These are phyloP conservation scores for Penicillium sp. DNA, from an alignment of 2,329 filamentous ascomycete genomes.

Conservation along the genomic window DNA sequence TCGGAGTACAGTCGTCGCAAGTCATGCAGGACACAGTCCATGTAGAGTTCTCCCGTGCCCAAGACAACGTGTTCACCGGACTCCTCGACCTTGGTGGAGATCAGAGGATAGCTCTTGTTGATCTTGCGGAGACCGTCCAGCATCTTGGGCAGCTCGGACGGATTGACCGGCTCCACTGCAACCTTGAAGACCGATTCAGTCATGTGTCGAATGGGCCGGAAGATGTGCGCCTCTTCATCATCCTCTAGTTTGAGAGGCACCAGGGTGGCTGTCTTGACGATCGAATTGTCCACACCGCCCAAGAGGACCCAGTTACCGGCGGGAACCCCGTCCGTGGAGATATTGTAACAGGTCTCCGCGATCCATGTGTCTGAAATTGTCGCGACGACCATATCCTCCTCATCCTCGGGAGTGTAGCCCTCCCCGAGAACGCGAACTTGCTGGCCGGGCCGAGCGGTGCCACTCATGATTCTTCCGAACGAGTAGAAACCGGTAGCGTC, in stretches of 20 bases:
- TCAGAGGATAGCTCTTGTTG: conserved; percentile 95
- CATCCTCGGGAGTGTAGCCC: conserved; percentile 92
- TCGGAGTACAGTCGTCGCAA: conserved; percentile 90
- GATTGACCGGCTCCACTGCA: conserved; percentile 96
- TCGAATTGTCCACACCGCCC: conserved; percentile 91
- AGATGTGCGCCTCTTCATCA: conserved; percentile 91
- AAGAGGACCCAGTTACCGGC: conserved; percentile 93
- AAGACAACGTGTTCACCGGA: conserved; percentile 94
- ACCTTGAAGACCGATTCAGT: conserved; percentile 98
- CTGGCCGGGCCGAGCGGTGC: conserved; percentile 76
- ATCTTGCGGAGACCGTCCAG: conserved; percentile 92
- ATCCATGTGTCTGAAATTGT: conserved; percentile 86
- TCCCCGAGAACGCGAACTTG: conserved; percentile 91
- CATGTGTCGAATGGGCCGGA: conserved; percentile 88
- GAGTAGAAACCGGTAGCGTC: conserved; percentile 91
- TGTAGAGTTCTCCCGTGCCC: conserved; percentile 97
- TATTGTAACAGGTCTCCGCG: conserved; percentile 87
- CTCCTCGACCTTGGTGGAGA: conserved; percentile 96
- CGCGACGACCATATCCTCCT: conserved; percentile 92
- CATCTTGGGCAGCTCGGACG: conserved; percentile 98
- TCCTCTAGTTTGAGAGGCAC: conserved; percentile 77
- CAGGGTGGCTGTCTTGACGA: conserved; percentile 94
- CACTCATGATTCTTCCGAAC: conserved; percentile 89
- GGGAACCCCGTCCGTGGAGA: conserved; percentile 85
- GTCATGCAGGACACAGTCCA: conserved; percentile 98